Percentiles rank a stretch among this genome's conserved stretches.
These are phyloP conservation scores for Telfairia occidentalis DNA, from an alignment of 331 rosid genomes.

Conservation along the genomic window DNA sequence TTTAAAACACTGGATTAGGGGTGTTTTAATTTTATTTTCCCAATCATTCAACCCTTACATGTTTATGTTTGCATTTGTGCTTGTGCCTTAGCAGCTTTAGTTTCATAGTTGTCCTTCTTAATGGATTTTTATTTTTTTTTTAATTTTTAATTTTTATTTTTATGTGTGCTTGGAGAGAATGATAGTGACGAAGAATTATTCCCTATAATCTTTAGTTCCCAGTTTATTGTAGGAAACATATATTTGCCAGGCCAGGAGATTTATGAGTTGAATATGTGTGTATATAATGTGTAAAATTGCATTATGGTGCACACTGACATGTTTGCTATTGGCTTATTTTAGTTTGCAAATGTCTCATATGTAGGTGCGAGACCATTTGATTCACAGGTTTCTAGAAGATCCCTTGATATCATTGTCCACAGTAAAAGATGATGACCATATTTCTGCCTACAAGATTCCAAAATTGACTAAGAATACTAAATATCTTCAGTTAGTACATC, in stretches of 20 bases:
- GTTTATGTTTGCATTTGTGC: neutral
- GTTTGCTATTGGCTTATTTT: neutral
- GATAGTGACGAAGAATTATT: neutral
- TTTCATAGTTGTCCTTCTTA: neutral
- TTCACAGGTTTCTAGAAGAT: constrained; percentile 77
- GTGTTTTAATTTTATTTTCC: neutral
- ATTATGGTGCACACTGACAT: neutral
- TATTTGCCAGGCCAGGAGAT: neutral
- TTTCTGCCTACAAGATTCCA: constrained; percentile 70
- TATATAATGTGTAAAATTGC: neutral
- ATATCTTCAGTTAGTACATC: constrained; percentile 81
- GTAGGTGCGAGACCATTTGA: constrained; percentile 66
- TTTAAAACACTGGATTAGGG: no score
- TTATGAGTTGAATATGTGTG: neutral
- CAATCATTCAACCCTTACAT: neutral
- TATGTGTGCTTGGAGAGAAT: neutral
- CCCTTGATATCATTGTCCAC: constrained; percentile 64
- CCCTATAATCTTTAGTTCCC: neutral
- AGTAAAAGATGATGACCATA: constrained; percentile 76
- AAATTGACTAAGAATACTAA: constrained; percentile 56
- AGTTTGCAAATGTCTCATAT: neutral
- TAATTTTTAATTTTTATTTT: no score
- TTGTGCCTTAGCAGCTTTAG: neutral
- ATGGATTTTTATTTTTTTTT: no score
- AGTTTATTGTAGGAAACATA: neutral